Percentiles rank a stretch among this genome's conserved stretches.
Evolutionary conservation across 2,329 filamentous ascomycete genomes (phyloP).

Genomic region (Penicillium paneum): DNA sequence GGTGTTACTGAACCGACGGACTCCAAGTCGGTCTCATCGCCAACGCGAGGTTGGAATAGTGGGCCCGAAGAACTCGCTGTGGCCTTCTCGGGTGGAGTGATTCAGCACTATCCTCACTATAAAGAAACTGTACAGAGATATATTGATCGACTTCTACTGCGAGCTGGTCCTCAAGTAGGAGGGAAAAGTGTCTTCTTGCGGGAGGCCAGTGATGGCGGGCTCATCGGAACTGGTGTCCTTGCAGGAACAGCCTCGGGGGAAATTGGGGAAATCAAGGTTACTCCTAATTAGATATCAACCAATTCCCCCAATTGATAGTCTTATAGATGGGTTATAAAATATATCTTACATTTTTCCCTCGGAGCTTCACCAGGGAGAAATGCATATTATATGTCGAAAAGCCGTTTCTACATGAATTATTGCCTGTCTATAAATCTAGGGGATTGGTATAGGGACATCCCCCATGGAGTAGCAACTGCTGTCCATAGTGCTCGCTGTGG

Average conservation of each 20-base stretch:
- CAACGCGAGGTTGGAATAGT: conserved; percentile 29
- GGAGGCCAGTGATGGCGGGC: conserved; percentile 51
- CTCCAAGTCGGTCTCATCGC: conserved; percentile 4
- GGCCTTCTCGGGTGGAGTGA: conserved; percentile 74
- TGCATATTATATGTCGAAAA: too few species aligned
- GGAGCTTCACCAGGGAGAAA: background rate
- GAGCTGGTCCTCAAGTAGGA: conserved; percentile 42
- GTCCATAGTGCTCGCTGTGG: too few species aligned
- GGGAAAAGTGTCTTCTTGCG: conserved; percentile 48
- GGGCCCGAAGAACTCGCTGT: conserved; percentile 61
- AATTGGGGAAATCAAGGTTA: conserved; percentile 28
- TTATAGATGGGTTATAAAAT: background rate
- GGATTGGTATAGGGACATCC: too few species aligned
- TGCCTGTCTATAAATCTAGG: too few species aligned
- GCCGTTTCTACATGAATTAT: too few species aligned
- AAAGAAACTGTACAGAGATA: conserved; percentile 65
- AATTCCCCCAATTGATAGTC: background rate
- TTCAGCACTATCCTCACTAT: conserved; percentile 71
- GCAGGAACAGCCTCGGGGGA: conserved; percentile 43
- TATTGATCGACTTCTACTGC: conserved; percentile 53
- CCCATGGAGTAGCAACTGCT: too few species aligned
- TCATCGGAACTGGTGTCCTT: conserved; percentile 52
- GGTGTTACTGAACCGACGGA: conserved; percentile 4
- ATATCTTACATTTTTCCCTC: background rate
- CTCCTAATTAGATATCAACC: background rate